A percentile compares a stretch with the other conserved stretches of the same genome.
Evolutionary conservation across 1,139 yeast species (phyloP).

Genomic region (Debaryomycetaceae sp.): DNA sequence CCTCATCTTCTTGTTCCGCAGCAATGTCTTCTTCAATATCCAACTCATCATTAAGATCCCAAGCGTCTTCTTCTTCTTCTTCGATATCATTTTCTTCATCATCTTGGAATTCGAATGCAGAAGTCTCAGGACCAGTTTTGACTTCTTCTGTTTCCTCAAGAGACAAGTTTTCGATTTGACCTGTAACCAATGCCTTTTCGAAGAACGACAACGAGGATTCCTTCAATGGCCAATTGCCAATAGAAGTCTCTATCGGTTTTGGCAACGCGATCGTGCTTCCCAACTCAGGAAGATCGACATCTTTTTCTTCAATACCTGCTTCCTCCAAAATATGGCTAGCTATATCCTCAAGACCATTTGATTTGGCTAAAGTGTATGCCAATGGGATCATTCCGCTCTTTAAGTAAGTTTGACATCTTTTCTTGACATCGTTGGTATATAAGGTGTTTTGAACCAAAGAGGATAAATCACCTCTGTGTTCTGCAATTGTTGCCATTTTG

Average conservation of each 20-base stretch:
- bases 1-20: constrained; percentile 26
- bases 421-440: constrained; percentile 70
- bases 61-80: constrained; percentile 54
- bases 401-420: constrained; percentile 71
- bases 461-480: constrained; percentile 77
- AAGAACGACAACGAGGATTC: constrained; percentile 73
- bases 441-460: constrained; percentile 82
- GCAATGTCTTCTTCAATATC: constrained; percentile 45
- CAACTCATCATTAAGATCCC: constrained; percentile 50
- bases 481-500: constrained; percentile 89
- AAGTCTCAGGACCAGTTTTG: constrained; percentile 14
- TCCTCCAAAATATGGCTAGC: constrained; percentile 71
- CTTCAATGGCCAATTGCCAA: constrained; percentile 78
- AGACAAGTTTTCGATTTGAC: constrained; percentile 66
- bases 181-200: constrained; percentile 73
- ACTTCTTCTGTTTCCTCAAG: constrained; percentile 41
- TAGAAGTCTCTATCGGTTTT: constrained; percentile 42
- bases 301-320: constrained; percentile 63
- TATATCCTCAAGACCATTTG: constrained; percentile 74
- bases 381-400: constrained; percentile 82
- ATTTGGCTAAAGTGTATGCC: constrained; percentile 90
- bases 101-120: constrained; percentile 29
- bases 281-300: constrained; percentile 62
- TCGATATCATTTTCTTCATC: constrained; percentile 62
- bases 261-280: constrained; percentile 44